Conservation (phyloP, 352 stramenopile species). For the Globisporangium polare region DNA sequence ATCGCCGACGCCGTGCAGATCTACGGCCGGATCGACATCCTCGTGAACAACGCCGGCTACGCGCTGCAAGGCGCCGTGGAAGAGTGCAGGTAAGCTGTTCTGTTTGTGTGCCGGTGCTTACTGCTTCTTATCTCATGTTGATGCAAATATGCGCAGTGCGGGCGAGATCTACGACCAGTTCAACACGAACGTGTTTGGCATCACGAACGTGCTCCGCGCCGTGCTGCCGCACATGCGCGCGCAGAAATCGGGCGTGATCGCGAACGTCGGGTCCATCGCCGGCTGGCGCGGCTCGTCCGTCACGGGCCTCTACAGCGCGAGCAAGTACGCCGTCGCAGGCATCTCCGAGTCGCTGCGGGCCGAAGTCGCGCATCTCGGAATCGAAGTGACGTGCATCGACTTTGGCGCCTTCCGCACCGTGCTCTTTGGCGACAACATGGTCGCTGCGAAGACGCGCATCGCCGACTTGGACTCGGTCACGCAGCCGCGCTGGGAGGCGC, state of each 20-base stretch:
- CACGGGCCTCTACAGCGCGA: conserved; percentile 22
- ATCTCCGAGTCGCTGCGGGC: conserved; percentile 21
- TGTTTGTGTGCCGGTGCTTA: neutral
- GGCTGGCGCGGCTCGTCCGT: conserved; percentile 16
- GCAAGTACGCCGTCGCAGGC: conserved; percentile 27
- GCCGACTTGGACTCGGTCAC: conserved; percentile 15
- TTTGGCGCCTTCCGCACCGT: conserved; percentile 39
- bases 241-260: conserved; percentile 26
- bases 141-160: neutral
- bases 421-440: conserved; percentile 23
- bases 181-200: conserved; percentile 32
- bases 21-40: conserved; percentile 45
- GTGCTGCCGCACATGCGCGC: conserved; percentile 29
- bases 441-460: conserved; percentile 16
- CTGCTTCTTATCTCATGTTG: neutral
- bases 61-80: conserved; percentile 40
- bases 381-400: conserved; percentile 42
- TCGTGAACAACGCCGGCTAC: conserved; percentile 52
- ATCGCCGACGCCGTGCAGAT: conserved; percentile 26
- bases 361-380: conserved; percentile 25
- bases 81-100: conserved; percentile 23
- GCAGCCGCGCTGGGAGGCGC: neutral
- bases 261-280: conserved; percentile 25
- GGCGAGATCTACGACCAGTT: conserved; percentile 23
- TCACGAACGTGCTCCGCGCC: conserved; percentile 19